Conservation (phyloP, 2,329 filamentous ascomycete species). For the Sporothrix dimorphospora region DNA sequence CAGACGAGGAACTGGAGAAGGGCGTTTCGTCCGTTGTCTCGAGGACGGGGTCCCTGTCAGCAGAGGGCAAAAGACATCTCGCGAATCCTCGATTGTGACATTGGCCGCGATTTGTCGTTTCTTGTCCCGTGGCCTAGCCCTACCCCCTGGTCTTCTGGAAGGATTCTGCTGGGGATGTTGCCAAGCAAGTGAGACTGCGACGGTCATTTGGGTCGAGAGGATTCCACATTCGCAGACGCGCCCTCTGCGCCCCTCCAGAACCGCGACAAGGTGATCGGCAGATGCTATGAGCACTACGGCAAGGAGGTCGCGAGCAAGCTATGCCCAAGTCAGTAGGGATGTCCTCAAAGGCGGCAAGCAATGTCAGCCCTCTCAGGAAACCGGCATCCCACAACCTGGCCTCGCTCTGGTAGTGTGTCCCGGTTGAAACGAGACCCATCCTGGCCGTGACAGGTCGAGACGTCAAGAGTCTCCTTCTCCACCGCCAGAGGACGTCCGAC, state of each 20-base stretch:
- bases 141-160: slow-evolving; percentile 1
- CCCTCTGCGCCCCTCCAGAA: not conserved
- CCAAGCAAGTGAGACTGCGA: slow-evolving; percentile 4
- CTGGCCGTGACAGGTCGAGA: not conserved
- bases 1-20: not conserved
- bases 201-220: no score
- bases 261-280: not conserved
- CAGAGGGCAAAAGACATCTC: not conserved
- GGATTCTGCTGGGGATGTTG: slow-evolving; percentile 9
- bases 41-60: not conserved
- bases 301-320: not conserved
- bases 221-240: not conserved
- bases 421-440: not conserved
- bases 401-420: not conserved
- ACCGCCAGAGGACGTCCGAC: not conserved
- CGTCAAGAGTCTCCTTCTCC: not conserved
- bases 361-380: no score
- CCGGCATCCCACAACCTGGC: no score
- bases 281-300: not conserved
- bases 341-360: not conserved
- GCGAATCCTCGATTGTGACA: not conserved
- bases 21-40: slow-evolving; percentile 5
- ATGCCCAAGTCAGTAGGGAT: not conserved
- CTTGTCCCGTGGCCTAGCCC: not conserved
- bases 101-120: not conserved